Percentiles rank a stretch among this genome's conserved stretches.
These are phyloP conservation scores for Paramecium tetraurelia DNA, from an alignment of 73 alveolate genomes.

Conservation along the genomic window DNA sequence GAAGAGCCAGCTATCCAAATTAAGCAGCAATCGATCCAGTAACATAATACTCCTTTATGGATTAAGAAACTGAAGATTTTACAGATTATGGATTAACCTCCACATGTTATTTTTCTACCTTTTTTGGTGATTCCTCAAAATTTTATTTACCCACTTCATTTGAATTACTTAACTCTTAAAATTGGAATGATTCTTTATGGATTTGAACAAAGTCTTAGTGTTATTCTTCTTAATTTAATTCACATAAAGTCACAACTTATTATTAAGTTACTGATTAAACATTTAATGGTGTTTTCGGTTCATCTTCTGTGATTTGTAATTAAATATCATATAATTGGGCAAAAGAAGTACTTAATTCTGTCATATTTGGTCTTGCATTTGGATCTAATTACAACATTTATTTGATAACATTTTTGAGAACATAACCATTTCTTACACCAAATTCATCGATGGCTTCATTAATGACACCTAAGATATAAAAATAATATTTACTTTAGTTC, in stretches of 20 bases:
- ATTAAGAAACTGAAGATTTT: not conserved
- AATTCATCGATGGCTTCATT: constrained; percentile 3
- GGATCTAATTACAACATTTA: constrained; percentile 31
- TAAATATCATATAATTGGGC: not conserved
- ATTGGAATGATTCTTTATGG: not conserved
- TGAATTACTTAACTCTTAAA: not conserved
- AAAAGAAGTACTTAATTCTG: not conserved
- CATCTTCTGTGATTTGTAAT: not conserved
- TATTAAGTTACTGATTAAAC: not conserved
- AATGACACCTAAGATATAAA: not conserved
- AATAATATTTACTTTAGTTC: not conserved
- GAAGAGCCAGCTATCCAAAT: not conserved
- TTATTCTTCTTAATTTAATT: not conserved
- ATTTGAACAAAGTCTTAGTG: not conserved
- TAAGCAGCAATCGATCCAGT: not conserved
- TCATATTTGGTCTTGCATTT: not conserved
- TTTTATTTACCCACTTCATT: not conserved
- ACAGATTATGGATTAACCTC: not conserved
- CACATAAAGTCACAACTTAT: not conserved
- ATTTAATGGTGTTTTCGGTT: not conserved
- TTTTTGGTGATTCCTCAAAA: not conserved
- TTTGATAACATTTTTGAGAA: not conserved
- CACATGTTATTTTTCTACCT: not conserved
- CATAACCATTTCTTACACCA: not conserved
- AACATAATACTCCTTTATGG: not conserved